A percentile compares a stretch with the other conserved stretches of the same genome.
Conservation (phyloP, 1,139 yeast genomes). For the Barnettozyma hawaiiensis region DNA sequence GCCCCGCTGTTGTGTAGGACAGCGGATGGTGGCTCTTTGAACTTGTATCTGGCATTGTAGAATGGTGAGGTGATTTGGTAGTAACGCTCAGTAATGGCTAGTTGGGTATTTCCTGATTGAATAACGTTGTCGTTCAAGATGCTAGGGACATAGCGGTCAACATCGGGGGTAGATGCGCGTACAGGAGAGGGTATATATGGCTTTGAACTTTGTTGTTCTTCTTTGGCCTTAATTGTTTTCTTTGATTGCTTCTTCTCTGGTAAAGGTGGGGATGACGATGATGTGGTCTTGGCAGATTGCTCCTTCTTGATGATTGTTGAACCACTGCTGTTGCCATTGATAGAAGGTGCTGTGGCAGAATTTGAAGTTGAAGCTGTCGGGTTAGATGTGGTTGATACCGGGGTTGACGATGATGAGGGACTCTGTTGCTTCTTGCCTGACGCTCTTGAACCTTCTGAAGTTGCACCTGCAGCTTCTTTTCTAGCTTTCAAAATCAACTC, state of each 20-base stretch:
- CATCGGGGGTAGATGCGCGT: background rate
- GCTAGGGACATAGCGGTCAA: background rate
- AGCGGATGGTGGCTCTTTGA: constrained; percentile 12
- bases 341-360: background rate
- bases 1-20: background rate
- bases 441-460: constrained; percentile 3
- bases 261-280: background rate
- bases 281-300: background rate
- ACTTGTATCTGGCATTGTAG: constrained; percentile 18
- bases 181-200: background rate
- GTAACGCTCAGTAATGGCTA: constrained; percentile 12
- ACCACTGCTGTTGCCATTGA: background rate
- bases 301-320: background rate
- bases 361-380: background rate
- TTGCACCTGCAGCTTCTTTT: constrained; percentile 19
- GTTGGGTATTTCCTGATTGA: constrained; percentile 9
- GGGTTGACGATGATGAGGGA: background rate
- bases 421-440: constrained; percentile 9
- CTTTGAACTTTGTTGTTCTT: background rate
- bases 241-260: background rate
- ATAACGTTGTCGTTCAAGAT: background rate
- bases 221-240: background rate
- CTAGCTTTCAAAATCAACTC: constrained; percentile 51
- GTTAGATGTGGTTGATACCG: background rate
- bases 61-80: constrained; percentile 16